phyloP scores from a whole-genome alignment of 805 yeast genomes.

The Phaffomyces opuntiae region DNA sequence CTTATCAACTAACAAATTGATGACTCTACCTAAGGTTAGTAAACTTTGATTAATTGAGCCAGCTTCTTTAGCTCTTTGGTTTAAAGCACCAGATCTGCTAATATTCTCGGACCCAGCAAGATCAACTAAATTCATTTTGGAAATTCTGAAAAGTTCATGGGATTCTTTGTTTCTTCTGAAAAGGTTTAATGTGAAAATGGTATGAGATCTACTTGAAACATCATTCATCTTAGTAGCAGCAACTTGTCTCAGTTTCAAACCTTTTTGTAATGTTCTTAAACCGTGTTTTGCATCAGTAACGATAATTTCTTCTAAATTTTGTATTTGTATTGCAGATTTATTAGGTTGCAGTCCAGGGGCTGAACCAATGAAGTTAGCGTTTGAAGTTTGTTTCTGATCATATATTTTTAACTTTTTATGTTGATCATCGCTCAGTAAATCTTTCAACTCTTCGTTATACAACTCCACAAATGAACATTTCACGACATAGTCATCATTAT shows the following conservation, averaged over 20 bases:
- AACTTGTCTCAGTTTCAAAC: conserved; percentile 54
- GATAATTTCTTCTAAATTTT: conserved; percentile 57
- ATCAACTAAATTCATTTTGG: conserved; percentile 85
- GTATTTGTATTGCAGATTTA: conserved; percentile 40
- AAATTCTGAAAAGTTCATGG: conserved; percentile 41
- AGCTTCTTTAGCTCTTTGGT: conserved; percentile 86
- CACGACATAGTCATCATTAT: conserved; percentile 49
- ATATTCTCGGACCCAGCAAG: conserved; percentile 94
- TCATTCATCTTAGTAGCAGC: conserved; percentile 73
- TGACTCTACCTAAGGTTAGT: conserved; percentile 82
- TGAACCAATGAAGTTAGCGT: background rate
- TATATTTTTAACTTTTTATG: conserved; percentile 47
- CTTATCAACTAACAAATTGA: conserved; percentile 61
- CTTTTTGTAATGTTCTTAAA: conserved; percentile 44
- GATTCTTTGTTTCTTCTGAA: conserved; percentile 38
- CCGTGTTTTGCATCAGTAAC: conserved; percentile 52
- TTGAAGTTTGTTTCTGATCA: conserved; percentile 28
- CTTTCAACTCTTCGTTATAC: conserved; percentile 81
- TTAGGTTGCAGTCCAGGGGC: conserved; percentile 6
- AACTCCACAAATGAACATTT: conserved; percentile 78
- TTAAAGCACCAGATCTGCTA: conserved; percentile 77
- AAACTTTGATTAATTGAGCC: conserved; percentile 88
- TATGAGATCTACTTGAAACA: conserved; percentile 68
- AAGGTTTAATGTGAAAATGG: conserved; percentile 61
- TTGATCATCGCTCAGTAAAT: conserved; percentile 42